A percentile compares a stretch with the other conserved stretches of the same genome.
Evolutionary conservation across 2,329 filamentous ascomycete species (phyloP).

Genomic region (Fusarium redolens): DNA sequence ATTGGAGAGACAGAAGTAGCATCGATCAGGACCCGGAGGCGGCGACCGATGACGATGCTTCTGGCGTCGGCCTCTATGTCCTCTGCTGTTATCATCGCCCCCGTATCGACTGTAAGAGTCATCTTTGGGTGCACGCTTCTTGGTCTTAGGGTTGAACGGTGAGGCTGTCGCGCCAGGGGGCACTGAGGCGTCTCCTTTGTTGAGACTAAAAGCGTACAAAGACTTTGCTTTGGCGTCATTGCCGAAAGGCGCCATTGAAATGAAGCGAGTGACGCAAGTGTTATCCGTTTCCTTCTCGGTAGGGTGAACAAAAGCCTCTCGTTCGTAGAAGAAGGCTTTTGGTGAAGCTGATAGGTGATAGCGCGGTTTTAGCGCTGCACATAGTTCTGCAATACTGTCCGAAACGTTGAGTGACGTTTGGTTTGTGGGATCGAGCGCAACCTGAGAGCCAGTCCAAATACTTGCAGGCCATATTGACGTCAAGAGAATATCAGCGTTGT

Average conservation of each 20-base stretch:
- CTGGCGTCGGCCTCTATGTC: conserved; percentile 56
- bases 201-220: conserved; percentile 81
- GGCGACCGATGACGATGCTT: conserved; percentile 63
- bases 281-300: conserved; percentile 58
- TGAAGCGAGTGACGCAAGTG: conserved; percentile 82
- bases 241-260: conserved; percentile 84
- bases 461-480: conserved; percentile 87
- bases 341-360: conserved; percentile 86
- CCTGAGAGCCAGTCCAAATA: conserved; percentile 76
- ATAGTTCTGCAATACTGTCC: conserved; percentile 82
- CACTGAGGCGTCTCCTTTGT: conserved; percentile 71
- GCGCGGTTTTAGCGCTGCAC: conserved; percentile 82
- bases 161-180: conserved; percentile 80
- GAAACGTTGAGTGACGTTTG: conserved; percentile 64
- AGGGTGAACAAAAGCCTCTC: conserved; percentile 89
- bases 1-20: conserved; percentile 97
- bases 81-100: conserved; percentile 57
- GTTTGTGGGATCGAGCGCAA: conserved; percentile 65
- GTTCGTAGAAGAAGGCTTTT: conserved; percentile 79
- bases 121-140: conserved; percentile 66
- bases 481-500: conserved; percentile 85
- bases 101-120: conserved; percentile 68
- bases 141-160: conserved; percentile 70
- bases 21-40: conserved; percentile 78
- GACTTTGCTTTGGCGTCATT: conserved; percentile 83